A percentile compares a stretch with the other conserved stretches of the same genome.
phyloP scores from a whole-genome alignment of 139 green algal genomes.

The Raphidocelis subcapitata region DNA sequence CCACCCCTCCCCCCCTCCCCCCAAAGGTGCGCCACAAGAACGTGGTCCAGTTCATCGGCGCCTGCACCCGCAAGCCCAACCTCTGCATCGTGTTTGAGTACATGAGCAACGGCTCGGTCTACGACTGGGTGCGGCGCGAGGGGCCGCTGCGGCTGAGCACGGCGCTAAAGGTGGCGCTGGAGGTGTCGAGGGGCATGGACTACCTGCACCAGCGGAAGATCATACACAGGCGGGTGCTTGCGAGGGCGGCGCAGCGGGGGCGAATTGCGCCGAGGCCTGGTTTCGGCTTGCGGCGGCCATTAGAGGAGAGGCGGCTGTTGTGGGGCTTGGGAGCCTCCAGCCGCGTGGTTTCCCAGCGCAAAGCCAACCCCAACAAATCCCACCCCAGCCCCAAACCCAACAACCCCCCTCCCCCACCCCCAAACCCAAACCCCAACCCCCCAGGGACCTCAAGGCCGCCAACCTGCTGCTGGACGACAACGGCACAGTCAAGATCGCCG shows the following conservation, averaged over 20 bases:
- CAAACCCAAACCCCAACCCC: too few species aligned
- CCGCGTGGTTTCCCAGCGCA: too few species aligned
- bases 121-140: conserved; percentile 86
- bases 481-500: conserved; percentile 89
- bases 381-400: too few species aligned
- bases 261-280: too few species aligned
- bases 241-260: too few species aligned
- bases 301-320: too few species aligned
- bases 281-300: too few species aligned
- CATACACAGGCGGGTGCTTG: conserved; percentile 67
- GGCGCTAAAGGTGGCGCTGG: conserved; percentile 79
- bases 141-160: conserved; percentile 16
- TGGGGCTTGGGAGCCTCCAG: too few species aligned
- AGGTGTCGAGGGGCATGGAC: conserved; percentile 97
- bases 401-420: too few species aligned
- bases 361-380: too few species aligned
- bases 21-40: conserved; percentile 94
- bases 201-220: conserved; percentile 99
- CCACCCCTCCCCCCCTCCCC: too few species aligned
- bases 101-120: conserved; percentile 94
- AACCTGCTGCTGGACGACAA: conserved; percentile 98
- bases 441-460: conserved; percentile 77
- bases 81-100: conserved; percentile 99
- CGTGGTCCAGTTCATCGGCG: conserved; percentile 99
- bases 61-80: conserved; percentile 94